Evolutionary conservation across 306 rosid species (phyloP).

Genomic region (Vigna radiata): DNA sequence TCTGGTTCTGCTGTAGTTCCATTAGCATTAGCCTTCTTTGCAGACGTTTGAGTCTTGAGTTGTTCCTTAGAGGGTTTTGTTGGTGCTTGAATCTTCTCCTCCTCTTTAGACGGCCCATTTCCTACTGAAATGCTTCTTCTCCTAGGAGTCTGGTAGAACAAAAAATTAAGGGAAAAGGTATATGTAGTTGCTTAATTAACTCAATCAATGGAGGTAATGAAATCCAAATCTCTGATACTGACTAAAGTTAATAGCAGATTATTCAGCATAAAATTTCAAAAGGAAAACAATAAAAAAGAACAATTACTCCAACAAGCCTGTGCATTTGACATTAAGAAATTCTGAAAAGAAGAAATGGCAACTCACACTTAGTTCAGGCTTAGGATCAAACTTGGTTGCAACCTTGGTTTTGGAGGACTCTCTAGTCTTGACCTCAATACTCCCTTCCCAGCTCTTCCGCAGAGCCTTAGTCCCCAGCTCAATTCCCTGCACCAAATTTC

Average conservation of each 20-base stretch:
- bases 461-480: slow-evolving; percentile 88
- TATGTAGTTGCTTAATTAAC: slow-evolving; percentile 15
- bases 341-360: slow-evolving; percentile 27
- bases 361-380: slow-evolving; percentile 67
- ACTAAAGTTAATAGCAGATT: slow-evolving; percentile 31
- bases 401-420: slow-evolving; percentile 62
- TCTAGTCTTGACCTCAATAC: slow-evolving; percentile 68
- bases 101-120: slow-evolving; percentile 69
- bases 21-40: slow-evolving; percentile 63
- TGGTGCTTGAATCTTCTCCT: slow-evolving; percentile 54
- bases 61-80: slow-evolving; percentile 70
- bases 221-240: slow-evolving; percentile 14
- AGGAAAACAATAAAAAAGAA: neutral
- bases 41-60: slow-evolving; percentile 57
- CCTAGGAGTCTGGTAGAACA: slow-evolving; percentile 72
- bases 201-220: slow-evolving; percentile 29
- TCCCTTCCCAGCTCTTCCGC: slow-evolving; percentile 99
- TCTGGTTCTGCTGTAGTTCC: slow-evolving; percentile 67
- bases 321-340: neutral
- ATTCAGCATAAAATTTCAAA: slow-evolving; percentile 20
- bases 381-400: slow-evolving; percentile 63
- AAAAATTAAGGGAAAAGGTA: slow-evolving; percentile 11
- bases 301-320: slow-evolving; percentile 18
- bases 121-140: slow-evolving; percentile 70
- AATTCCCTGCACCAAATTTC: slow-evolving; percentile 76